Conservation (phyloP, 139 green algal genomes). For the Tetradesmus lagerheimii region DNA sequence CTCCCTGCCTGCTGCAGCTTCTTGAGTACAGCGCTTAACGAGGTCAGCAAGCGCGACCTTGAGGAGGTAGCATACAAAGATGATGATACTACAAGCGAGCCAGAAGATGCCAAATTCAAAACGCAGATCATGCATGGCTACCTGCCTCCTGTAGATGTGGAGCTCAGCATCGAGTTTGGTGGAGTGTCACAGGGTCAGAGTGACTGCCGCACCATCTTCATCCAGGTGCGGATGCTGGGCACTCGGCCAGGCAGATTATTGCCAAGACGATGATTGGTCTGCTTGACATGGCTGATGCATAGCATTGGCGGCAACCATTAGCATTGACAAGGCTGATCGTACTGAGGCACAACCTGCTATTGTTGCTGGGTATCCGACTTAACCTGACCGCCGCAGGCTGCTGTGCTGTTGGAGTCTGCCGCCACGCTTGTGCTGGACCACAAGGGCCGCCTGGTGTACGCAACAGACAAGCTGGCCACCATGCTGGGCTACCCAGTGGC, state of each 20-base stretch:
- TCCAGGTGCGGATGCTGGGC: too few relatives aligned
- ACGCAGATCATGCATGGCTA: conserved; percentile 1
- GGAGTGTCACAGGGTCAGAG: conserved; percentile 16
- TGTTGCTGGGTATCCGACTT: background rate
- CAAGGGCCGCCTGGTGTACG: conserved; percentile 32
- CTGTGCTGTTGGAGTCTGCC: background rate
- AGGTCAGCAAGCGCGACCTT: too few relatives aligned
- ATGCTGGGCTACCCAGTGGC: conserved; percentile 50
- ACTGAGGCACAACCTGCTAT: too few relatives aligned
- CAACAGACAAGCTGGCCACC: conserved; percentile 5
- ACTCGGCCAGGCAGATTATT: too few relatives aligned
- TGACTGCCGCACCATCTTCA: background rate
- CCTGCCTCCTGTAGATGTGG: conserved; percentile 29
- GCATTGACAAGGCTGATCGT: too few relatives aligned
- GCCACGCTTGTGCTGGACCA: conserved; percentile 41
- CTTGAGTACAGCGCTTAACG: too few relatives aligned
- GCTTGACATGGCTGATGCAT: too few relatives aligned
- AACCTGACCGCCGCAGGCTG: conserved; percentile 3
- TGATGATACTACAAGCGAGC: too few relatives aligned
- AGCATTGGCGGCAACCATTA: too few relatives aligned
- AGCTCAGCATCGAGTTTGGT: background rate
- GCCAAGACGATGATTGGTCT: too few relatives aligned
- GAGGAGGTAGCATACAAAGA: too few relatives aligned
- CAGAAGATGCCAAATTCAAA: background rate
- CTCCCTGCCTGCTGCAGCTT: too few relatives aligned